These are phyloP conservation scores for Russula compacta DNA, from an alignment of 768 basidiomycete genomes.

Conservation along the genomic window DNA sequence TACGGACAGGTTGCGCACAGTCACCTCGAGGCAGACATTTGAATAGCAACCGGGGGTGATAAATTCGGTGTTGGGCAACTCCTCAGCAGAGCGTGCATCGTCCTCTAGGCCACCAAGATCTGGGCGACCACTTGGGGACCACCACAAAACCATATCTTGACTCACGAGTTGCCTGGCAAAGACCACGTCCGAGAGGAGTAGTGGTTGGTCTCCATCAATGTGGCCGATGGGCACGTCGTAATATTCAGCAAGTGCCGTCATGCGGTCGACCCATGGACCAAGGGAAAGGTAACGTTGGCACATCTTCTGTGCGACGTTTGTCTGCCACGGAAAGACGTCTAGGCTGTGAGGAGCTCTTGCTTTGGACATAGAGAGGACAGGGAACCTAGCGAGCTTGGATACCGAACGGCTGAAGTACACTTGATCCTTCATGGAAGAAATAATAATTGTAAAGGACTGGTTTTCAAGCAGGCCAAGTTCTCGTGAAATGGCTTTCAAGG, in stretches of 20 bases:
- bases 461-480: constrained; percentile 73
- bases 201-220: constrained; percentile 80
- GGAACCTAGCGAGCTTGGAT: constrained; percentile 73
- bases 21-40: constrained; percentile 87
- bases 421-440: constrained; percentile 82
- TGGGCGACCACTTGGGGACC: constrained; percentile 82
- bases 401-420: constrained; percentile 69
- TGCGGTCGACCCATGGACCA: constrained; percentile 71
- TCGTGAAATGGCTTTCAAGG: constrained; percentile 78
- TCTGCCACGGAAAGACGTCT: constrained; percentile 86
- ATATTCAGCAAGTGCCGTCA: constrained; percentile 74
- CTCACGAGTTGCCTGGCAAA: constrained; percentile 81
- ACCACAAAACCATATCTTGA: constrained; percentile 93
- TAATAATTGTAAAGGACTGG: constrained; percentile 62
- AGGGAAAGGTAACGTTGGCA: constrained; percentile 70
- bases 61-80: constrained; percentile 79
- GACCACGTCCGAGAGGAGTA: constrained; percentile 82
- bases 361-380: constrained; percentile 80
- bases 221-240: constrained; percentile 93
- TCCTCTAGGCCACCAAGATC: constrained; percentile 92
- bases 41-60: constrained; percentile 77
- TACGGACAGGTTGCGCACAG: constrained; percentile 86
- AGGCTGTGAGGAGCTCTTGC: constrained; percentile 63
- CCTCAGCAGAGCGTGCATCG: constrained; percentile 67
- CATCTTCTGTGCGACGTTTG: constrained; percentile 75